Evolutionary conservation across 176 grass and related monocot genomes (phyloP), one percentile per base, ranked within the genome.

Genomic region (Oropetium thomaeum): DNA sequence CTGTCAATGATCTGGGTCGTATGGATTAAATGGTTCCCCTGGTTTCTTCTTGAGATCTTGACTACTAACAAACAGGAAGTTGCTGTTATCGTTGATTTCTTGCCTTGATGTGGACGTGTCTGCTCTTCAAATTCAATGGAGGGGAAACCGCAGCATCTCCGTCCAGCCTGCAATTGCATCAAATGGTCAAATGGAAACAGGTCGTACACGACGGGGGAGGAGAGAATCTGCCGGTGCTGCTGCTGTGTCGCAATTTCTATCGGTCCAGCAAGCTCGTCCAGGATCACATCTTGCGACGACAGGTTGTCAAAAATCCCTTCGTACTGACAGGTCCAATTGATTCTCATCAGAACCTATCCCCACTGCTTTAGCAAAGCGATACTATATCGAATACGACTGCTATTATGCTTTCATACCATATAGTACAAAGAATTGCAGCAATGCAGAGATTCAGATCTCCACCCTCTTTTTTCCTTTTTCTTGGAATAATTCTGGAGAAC

Each of bases 71-170:
- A 12, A 11, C 28, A 5, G 38, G 8, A 79, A 45, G 33, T 53
- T 38, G 58, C 60, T 53, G 58, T 43, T 53, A 19, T 5, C 8
- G 31, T 9, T 57, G 38, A 10, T 22, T 68, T 49, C 17, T 32
- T 69, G 27, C 37, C 14, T 32, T 70, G 66, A 38, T 33, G 77
- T 79, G 38, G 52, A 79, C 1, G 37, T 59, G 38, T 45, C 52
- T 69, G 35, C 23, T 35, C 31, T 7, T 17, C 43, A 65, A 65
- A 52, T 52, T 77, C 60, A 65, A 48, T 20, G 58, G 42, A 0
- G 73, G 33, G 41, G 23, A 77, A 77, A 57, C 19, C 17, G 29
- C 67, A n/a, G 3, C 0, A n/a, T n/a, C n/a, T n/a, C n/a, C n/a
- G n/a, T 28, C 20, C 35, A 42, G 57, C 42, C 73, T 31, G 58